Base-by-base conservation (phyloP, 306 rosid species). In the Prunus mongolica region DNA sequence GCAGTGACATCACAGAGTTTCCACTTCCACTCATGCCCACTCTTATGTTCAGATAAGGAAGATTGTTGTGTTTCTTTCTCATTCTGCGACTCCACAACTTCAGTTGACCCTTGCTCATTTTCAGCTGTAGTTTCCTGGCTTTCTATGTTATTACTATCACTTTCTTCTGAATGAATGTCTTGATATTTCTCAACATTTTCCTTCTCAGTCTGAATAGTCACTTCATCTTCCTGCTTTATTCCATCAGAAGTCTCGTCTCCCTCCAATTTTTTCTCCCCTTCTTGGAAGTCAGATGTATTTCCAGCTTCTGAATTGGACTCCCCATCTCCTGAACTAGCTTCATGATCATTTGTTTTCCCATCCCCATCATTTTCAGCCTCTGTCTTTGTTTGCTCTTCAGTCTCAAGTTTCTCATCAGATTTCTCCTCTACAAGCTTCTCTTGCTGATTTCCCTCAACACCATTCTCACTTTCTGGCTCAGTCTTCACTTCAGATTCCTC, bases 1-100 rank as follows among this genome's bases (percentile, higher is more conserved):
- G 98, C 82, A 47, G 91, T 86, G 73, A 83, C 80, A 22, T 89
- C 88, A 74, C 98, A 93, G 69, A 93, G 77, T 79, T 86, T 89
- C 98, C 98, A 93, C 12, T 71, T 89, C 98, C 95, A 89, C 7
- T 75, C 81, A 67, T 80, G 70, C 71, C 54, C 81, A 67, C 55
- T 87, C 65, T 72, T 68, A 72, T 55, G 81, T 69, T 68, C 50
- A 58, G 83, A 74, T 27, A 63, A 38, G 22, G 72, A 78, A 71
- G 82, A 74, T 51, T 55, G 75, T 22, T 77, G 85, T 5, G 76
- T 67, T 80, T 82, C 89, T 78, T 86, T 90, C 79, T 80, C 89
- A 58, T 82, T 80, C 44, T 77, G 80, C 1, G 86, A 82, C 81
- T 87, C 84, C 44, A 28, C 70, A 12, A 73, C 82, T 78, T 89